Conservation (phyloP, 176 grass and related monocot genomes). For the Ampelocalamus luodianensis region DNA sequence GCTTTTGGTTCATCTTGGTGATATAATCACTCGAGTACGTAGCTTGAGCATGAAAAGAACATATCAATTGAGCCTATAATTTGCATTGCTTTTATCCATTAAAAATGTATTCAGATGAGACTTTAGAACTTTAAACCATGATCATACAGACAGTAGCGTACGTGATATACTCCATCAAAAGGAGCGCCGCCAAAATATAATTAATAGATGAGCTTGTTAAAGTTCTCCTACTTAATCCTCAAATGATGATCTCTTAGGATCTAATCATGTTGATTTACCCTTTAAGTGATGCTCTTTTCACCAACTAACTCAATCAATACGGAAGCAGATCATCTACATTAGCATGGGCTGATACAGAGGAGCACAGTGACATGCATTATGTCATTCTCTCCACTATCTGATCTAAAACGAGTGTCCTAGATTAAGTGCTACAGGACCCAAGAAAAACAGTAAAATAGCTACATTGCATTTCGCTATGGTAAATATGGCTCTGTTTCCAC, state of each 20-base stretch:
- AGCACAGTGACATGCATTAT: too few relatives aligned
- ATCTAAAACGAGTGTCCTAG: too few relatives aligned
- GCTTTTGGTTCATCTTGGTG: conserved; percentile 29
- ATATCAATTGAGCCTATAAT: background rate
- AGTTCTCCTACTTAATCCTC: conserved; percentile 31
- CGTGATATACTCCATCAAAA: conserved; percentile 38
- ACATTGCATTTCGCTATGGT: too few relatives aligned
- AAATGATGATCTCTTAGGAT: conserved; percentile 29
- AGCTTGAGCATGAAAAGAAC: background rate
- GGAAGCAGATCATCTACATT: too few relatives aligned
- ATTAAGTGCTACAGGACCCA: too few relatives aligned
- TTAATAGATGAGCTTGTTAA: conserved; percentile 3
- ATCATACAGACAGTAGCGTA: background rate
- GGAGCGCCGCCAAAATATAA: background rate
- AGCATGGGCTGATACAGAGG: too few relatives aligned
- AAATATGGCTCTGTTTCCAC: too few relatives aligned
- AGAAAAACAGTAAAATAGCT: too few relatives aligned
- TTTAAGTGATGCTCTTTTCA: background rate
- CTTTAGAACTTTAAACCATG: conserved; percentile 36
- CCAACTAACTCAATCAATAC: background rate
- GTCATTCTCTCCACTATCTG: too few relatives aligned
- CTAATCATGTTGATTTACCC: conserved; percentile 23
- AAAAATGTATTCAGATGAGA: background rate
- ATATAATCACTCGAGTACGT: background rate
- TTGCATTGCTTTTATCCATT: conserved; percentile 3